Evolutionary conservation across 768 basidiomycete genomes (phyloP).

Genomic region (Pleurotus salmoneostramineus): DNA sequence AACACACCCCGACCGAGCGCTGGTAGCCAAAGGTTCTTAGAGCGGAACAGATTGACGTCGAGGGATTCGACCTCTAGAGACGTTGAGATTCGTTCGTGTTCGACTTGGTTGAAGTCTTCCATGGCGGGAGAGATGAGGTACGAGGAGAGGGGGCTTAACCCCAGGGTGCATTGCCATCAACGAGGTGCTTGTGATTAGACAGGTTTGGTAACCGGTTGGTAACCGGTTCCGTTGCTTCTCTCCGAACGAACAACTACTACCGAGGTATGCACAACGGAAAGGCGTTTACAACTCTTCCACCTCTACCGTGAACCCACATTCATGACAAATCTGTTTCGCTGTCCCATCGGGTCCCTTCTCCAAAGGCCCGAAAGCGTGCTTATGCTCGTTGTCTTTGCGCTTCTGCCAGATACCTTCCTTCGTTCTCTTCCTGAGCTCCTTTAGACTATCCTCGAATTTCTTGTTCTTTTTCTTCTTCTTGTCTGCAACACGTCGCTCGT

Average conservation of each 20-base stretch:
- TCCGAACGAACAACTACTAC: neutral
- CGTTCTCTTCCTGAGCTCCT: slow-evolving; percentile 79
- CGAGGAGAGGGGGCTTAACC: neutral
- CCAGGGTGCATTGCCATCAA: neutral
- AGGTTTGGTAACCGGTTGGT: neutral
- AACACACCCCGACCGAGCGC: slow-evolving; percentile 67
- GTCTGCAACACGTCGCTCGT: slow-evolving; percentile 68
- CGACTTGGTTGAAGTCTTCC: slow-evolving; percentile 21
- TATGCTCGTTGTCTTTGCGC: slow-evolving; percentile 84
- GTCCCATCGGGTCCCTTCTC: slow-evolving; percentile 50
- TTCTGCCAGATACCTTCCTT: slow-evolving; percentile 89
- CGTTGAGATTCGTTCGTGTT: slow-evolving; percentile 57
- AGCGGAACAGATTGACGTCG: slow-evolving; percentile 75
- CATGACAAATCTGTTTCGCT: slow-evolving; percentile 74
- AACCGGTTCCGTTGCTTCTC: neutral
- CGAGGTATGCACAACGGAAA: neutral
- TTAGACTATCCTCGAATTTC: slow-evolving; percentile 90
- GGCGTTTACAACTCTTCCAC: slow-evolving; percentile 71
- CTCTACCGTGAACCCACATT: slow-evolving; percentile 89
- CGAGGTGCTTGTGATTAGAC: neutral
- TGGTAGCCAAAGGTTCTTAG: slow-evolving; percentile 69
- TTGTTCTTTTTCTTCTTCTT: slow-evolving; percentile 90
- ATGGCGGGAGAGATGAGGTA: neutral
- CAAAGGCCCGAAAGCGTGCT: slow-evolving; percentile 71
- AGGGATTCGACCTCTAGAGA: slow-evolving; percentile 77